phyloP scores from a whole-genome alignment of 73 alveolate species.

The Tetrahymena elliotti region DNA sequence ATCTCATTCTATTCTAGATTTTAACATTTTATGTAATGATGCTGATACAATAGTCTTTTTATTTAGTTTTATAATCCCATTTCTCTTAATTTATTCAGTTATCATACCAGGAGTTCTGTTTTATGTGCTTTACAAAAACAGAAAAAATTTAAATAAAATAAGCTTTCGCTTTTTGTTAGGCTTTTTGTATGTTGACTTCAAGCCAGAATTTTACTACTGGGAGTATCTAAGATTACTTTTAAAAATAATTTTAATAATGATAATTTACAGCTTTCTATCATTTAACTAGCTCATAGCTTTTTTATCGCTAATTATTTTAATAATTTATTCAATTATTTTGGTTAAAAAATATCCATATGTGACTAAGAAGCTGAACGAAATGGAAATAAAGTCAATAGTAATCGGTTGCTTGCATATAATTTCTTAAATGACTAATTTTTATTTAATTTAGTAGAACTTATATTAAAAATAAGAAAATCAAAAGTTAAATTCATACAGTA shows the following conservation, averaged over 20 bases:
- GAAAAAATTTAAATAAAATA: background rate
- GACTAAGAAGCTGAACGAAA: background rate
- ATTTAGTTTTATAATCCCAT: background rate
- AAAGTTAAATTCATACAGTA: no score
- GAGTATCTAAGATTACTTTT: background rate
- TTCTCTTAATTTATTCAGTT: background rate
- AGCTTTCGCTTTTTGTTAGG: background rate
- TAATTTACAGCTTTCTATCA: background rate
- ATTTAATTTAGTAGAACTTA: background rate
- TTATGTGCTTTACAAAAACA: background rate
- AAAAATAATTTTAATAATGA: background rate
- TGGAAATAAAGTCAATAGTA: background rate
- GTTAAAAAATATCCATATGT: background rate
- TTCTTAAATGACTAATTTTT: background rate
- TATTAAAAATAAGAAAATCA: no score
- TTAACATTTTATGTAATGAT: background rate
- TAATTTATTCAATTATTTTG: background rate
- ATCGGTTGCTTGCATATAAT: background rate
- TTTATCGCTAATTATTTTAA: background rate
- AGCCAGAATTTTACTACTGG: background rate
- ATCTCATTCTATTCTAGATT: background rate
- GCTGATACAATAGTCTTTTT: background rate
- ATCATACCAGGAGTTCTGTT: background rate
- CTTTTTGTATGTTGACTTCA: background rate
- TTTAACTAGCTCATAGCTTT: background rate